A percentile compares a stretch with the other conserved stretches of the same genome.
Evolutionary conservation across 768 basidiomycete species (phyloP).

Genomic region (Suillus americanus): DNA sequence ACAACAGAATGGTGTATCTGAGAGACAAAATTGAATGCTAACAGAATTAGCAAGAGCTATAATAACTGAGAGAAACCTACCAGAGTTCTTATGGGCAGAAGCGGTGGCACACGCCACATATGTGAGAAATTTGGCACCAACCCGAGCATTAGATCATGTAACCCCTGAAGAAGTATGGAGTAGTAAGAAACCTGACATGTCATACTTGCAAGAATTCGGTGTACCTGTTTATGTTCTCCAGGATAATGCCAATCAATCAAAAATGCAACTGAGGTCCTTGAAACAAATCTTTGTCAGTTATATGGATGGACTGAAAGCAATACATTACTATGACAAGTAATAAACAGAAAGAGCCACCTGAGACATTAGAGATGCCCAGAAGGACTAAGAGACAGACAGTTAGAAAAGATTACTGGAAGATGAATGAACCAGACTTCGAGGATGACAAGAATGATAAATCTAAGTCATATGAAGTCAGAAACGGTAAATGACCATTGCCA

Average conservation of each 20-base stretch:
- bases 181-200: slow-evolving; percentile 22
- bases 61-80: slow-evolving; percentile 25
- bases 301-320: slow-evolving; percentile 6
- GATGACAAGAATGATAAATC: not conserved
- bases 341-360: not conserved
- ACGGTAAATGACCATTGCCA: too few relatives aligned
- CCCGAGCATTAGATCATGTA: not conserved
- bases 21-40: slow-evolving; percentile 35
- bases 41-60: slow-evolving; percentile 32
- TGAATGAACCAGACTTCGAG: not conserved
- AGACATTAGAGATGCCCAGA: not conserved
- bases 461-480: too few relatives aligned
- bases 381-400: not conserved
- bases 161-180: slow-evolving; percentile 14
- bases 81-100: slow-evolving; percentile 33
- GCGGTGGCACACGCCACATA: slow-evolving; percentile 28
- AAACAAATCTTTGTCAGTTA: slow-evolving; percentile 17
- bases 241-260: slow-evolving; percentile 11
- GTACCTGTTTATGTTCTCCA: slow-evolving; percentile 13
- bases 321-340: slow-evolving; percentile 14
- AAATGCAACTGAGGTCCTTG: slow-evolving; percentile 10
- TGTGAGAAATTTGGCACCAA: slow-evolving; percentile 22
- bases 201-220: slow-evolving; percentile 26
- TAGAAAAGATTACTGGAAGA: not conserved
- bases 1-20: slow-evolving; percentile 38